phyloP scores from a whole-genome alignment of 2,329 filamentous ascomycete species.

The Cladosporium sp. region DNA sequence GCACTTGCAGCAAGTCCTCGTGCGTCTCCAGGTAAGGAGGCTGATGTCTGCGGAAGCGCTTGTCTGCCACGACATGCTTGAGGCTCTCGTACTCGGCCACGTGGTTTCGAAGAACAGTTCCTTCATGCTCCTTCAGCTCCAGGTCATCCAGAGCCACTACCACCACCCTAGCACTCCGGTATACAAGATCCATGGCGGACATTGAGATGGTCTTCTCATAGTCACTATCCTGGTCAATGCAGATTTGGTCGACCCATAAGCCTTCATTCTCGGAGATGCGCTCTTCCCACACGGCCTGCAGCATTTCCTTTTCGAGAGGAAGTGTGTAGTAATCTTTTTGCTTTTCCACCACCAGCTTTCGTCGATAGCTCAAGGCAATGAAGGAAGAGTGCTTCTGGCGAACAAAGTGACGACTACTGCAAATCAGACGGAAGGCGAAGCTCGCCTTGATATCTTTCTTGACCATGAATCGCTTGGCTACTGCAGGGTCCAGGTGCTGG shows the following conservation, averaged over 20 bases:
- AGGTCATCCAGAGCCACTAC: constrained; percentile 47
- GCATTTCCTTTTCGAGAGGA: constrained; percentile 41
- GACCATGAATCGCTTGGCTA: constrained; percentile 33
- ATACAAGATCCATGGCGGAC: constrained; percentile 45
- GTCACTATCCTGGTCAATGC: constrained; percentile 45
- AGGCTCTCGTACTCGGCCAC: constrained; percentile 39
- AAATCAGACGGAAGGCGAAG: constrained; percentile 43
- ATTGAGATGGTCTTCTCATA: constrained; percentile 42
- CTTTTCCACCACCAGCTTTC: constrained; percentile 36
- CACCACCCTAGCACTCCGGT: constrained; percentile 43
- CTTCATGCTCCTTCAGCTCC: constrained; percentile 37
- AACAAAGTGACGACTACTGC: constrained; percentile 35
- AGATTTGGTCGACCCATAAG: constrained; percentile 49
- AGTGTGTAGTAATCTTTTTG: constrained; percentile 41
- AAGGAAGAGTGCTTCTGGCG: constrained; percentile 40
- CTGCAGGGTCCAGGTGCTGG: constrained; percentile 25
- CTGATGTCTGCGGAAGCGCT: constrained; percentile 35
- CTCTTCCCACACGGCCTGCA: constrained; percentile 44
- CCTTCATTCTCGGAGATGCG: constrained; percentile 39
- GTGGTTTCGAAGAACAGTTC: constrained; percentile 40
- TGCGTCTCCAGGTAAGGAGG: constrained; percentile 35
- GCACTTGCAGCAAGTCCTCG: constrained; percentile 35
- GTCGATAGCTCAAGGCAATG: constrained; percentile 47
- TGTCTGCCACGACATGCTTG: constrained; percentile 32
- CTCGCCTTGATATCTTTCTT: constrained; percentile 35